A percentile compares a stretch with the other conserved stretches of the same genome.
phyloP scores from a whole-genome alignment of 208 protist genomes.

The Angomonas deanei region DNA sequence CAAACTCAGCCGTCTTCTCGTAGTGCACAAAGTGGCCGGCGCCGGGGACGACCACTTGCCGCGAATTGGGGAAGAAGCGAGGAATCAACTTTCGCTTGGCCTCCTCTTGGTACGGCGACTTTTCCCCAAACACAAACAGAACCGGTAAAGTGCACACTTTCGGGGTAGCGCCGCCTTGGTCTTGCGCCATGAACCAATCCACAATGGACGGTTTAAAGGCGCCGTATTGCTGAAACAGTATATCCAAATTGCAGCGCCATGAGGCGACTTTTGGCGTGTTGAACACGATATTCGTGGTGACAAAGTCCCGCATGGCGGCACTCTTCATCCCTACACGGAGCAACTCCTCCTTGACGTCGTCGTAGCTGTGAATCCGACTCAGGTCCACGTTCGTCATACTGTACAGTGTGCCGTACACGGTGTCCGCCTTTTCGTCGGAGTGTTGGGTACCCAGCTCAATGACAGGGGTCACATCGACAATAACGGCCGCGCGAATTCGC shows the following conservation, averaged over 20 bases:
- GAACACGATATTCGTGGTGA: constrained; percentile 69
- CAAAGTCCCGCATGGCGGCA: constrained; percentile 68
- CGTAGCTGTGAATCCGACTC: constrained; percentile 39
- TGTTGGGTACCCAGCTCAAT: constrained; percentile 6
- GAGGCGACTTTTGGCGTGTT: constrained; percentile 9
- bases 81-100: constrained; percentile 28
- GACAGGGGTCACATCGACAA: constrained; percentile 77
- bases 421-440: not conserved
- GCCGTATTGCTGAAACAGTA: constrained; percentile 39
- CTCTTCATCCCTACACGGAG: constrained; percentile 47
- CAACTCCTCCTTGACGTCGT: constrained; percentile 38
- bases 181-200: constrained; percentile 25
- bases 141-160: constrained; percentile 54
- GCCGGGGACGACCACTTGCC: constrained; percentile 53
- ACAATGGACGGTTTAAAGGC: constrained; percentile 46
- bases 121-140: constrained; percentile 81
- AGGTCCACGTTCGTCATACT: constrained; percentile 58
- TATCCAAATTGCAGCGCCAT: constrained; percentile 53
- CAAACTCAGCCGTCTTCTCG: constrained; percentile 70
- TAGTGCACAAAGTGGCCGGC: constrained; percentile 86
- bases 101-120: constrained; percentile 67
- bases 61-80: constrained; percentile 54
- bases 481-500: constrained; percentile 53
- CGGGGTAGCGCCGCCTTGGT: constrained; percentile 15
- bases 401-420: constrained; percentile 27